These are phyloP conservation scores for Vararia minispora DNA, from an alignment of 768 basidiomycete genomes.

Conservation along the genomic window DNA sequence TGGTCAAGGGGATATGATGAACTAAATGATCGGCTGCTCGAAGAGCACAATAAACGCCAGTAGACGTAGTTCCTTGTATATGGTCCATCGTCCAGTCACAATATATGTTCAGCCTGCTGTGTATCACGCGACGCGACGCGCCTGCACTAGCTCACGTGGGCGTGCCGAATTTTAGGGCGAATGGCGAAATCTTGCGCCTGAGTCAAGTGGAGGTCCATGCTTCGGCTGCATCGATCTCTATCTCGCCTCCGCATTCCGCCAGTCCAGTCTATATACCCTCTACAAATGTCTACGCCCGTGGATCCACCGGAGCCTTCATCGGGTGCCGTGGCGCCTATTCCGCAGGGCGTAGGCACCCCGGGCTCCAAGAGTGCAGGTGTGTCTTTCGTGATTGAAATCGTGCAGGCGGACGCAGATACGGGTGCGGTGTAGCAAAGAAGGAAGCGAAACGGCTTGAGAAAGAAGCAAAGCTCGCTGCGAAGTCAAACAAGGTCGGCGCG, in stretches of 20 bases:
- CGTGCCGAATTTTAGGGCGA: too few species aligned
- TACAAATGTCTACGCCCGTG: conserved; percentile 1
- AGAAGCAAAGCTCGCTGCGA: conserved; percentile 67
- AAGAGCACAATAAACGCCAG: too few species aligned
- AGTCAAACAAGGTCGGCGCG: conserved; percentile 37
- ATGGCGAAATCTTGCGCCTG: background rate
- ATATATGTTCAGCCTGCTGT: too few species aligned
- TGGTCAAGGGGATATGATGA: conserved; percentile 9
- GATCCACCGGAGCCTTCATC: conserved; percentile 6
- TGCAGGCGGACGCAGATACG: conserved; percentile 3
- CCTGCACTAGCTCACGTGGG: too few species aligned
- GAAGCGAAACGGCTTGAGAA: conserved; percentile 76
- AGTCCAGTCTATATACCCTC: conserved; percentile 2
- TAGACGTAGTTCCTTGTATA: too few species aligned
- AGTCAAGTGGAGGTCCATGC: conserved; percentile 5
- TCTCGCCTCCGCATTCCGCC: conserved; percentile 3
- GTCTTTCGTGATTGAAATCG: conserved; percentile 6
- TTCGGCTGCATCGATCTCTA: conserved; percentile 18
- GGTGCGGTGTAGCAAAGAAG: conserved; percentile 51
- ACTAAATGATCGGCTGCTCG: background rate
- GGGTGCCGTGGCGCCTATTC: conserved; percentile 4
- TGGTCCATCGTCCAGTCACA: too few species aligned
- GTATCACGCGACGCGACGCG: too few species aligned
- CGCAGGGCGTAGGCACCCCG: too few species aligned
- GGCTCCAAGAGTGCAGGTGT: conserved; percentile 32